Percentiles rank a stretch among this genome's conserved stretches.
These are phyloP conservation scores for Microsporum canis DNA, from an alignment of 2,329 filamentous ascomycete species.

Conservation along the genomic window DNA sequence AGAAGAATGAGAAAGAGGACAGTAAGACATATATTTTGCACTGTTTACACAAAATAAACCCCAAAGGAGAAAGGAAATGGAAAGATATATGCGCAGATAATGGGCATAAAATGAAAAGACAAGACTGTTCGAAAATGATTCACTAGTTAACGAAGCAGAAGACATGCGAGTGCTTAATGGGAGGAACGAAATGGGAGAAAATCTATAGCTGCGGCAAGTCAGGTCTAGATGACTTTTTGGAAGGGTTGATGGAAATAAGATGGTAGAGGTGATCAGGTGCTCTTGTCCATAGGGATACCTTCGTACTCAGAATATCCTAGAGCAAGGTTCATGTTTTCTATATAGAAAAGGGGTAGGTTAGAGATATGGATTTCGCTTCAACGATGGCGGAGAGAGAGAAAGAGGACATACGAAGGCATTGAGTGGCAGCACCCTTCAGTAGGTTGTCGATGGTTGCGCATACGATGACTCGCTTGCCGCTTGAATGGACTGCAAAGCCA, in stretches of 20 bases:
- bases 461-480: slow-evolving; percentile 84
- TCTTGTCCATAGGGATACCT: slow-evolving; percentile 57
- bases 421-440: slow-evolving; percentile 83
- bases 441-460: slow-evolving; percentile 91
- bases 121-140: too few species aligned
- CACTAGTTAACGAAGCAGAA: background rate
- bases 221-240: background rate
- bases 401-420: slow-evolving; percentile 66
- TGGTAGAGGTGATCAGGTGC: background rate
- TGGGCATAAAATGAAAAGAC: background rate
- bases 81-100: background rate
- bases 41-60: background rate
- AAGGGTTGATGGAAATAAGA: background rate
- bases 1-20: background rate
- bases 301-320: slow-evolving; percentile 81
- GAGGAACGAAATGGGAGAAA: background rate
- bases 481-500: slow-evolving; percentile 83
- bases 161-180: background rate
- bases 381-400: background rate
- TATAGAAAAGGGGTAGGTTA: slow-evolving; percentile 5
- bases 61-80: background rate
- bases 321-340: slow-evolving; percentile 90
- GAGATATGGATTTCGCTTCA: slow-evolving; percentile 5
- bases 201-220: background rate
- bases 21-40: background rate